These are phyloP conservation scores for Sideroxylon spinosum DNA, from an alignment of 179 eudicot genomes.

Conservation along the genomic window DNA sequence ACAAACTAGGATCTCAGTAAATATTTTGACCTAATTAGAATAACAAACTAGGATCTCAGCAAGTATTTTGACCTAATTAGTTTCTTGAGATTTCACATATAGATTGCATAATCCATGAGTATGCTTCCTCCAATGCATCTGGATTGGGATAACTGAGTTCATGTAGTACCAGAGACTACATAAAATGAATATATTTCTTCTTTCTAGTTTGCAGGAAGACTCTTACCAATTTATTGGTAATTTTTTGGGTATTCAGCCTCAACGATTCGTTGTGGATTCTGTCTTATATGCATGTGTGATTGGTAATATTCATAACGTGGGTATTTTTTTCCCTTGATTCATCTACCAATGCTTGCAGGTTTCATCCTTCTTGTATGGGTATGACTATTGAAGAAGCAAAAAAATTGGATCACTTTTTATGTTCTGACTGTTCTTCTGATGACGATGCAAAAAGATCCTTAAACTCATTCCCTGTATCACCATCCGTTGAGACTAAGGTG, in stretches of 20 bases:
- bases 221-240: background rate
- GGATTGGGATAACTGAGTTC: background rate
- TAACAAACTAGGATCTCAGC: background rate
- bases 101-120: background rate
- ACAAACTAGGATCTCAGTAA: background rate
- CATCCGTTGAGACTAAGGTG: constrained; percentile 59
- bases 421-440: constrained; percentile 66
- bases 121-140: background rate
- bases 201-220: background rate
- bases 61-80: no score
- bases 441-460: constrained; percentile 50
- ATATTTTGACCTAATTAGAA: no score
- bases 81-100: no score
- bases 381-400: constrained; percentile 85
- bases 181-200: background rate
- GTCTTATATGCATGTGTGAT: background rate
- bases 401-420: constrained; percentile 64
- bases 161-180: background rate
- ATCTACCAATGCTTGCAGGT: constrained; percentile 41
- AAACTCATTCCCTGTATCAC: constrained; percentile 45
- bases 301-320: background rate
- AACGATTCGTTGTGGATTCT: background rate
- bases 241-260: background rate
- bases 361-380: constrained; percentile 85
- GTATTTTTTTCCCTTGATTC: background rate